Percentiles rank a stretch among this genome's conserved stretches.
Conservation (phyloP, 495 filamentous ascomycete genomes). For the Penicillium coffeae region DNA sequence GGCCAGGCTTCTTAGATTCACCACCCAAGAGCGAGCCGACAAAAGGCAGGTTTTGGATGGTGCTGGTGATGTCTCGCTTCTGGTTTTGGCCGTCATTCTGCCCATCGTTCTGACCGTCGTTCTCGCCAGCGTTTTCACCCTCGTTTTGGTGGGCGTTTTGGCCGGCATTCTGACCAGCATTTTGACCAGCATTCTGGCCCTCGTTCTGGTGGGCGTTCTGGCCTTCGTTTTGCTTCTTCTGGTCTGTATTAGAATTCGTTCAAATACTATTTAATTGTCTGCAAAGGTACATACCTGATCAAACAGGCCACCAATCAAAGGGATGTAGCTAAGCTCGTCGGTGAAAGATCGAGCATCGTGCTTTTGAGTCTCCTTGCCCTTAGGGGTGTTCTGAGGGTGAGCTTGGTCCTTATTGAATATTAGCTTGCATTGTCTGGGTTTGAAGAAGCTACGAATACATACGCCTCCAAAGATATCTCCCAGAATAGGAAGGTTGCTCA, state of each 20-base stretch:
- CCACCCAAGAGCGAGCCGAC: conserved; percentile 11
- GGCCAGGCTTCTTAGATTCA: conserved; percentile 3
- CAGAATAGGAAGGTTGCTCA: conserved; percentile 13
- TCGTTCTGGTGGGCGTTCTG: conserved; percentile 2
- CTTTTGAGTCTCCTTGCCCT: background rate
- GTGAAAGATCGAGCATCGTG: conserved; percentile 1
- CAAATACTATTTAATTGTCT: too few species aligned
- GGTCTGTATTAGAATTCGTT: too few species aligned
- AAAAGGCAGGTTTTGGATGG: conserved; percentile 12
- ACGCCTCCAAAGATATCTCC: conserved; percentile 17
- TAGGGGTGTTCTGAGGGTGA: conserved; percentile 1
- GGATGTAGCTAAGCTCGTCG: conserved; percentile 3
- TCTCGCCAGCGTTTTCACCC: background rate
- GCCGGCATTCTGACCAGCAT: conserved; percentile 11
- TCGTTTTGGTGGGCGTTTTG: conserved; percentile 3
- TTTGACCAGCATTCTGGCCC: conserved; percentile 4
- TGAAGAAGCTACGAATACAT: background rate
- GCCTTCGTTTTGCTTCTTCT: conserved; percentile 4
- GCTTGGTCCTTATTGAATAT: conserved; percentile 1
- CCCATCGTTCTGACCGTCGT: conserved; percentile 1
- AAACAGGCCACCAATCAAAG: conserved; percentile 4
- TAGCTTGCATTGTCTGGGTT: background rate
- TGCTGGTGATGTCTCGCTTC: conserved; percentile 4
- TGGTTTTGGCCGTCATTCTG: conserved; percentile 10
- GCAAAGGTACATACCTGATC: conserved; percentile 2